These are phyloP conservation scores for Tephrocybe sp. DNA, from an alignment of 768 basidiomycete species.

Conservation along the genomic window DNA sequence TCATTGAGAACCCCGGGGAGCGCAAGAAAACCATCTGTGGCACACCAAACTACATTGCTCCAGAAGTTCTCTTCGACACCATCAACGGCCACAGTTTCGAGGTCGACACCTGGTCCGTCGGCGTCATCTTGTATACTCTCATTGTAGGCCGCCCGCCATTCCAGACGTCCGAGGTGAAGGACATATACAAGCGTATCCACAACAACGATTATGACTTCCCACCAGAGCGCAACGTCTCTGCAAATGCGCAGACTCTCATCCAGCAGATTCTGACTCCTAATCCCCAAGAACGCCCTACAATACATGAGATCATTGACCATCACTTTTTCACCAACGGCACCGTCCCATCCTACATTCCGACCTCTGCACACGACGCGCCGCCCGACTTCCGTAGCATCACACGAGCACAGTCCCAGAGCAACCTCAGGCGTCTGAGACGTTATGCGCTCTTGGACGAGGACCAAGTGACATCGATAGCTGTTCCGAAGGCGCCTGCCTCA, in stretches of 20 bases:
- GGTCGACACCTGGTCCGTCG: constrained; percentile 97
- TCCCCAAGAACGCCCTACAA: constrained; percentile 77
- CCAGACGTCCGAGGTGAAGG: constrained; percentile 97
- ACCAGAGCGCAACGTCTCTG: constrained; percentile 66
- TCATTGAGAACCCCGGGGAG: constrained; percentile 95
- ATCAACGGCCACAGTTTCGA: constrained; percentile 97
- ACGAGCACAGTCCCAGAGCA: constrained; percentile 58
- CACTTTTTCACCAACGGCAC: constrained; percentile 81
- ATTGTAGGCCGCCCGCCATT: constrained; percentile 95
- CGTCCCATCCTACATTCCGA: constrained; percentile 79
- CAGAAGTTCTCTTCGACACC: constrained; percentile 94
- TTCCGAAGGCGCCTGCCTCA: constrained; percentile 32
- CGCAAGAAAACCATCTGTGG: constrained; percentile 99
- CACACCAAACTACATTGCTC: constrained; percentile 98
- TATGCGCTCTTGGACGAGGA: constrained; percentile 67
- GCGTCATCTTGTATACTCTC: constrained; percentile 95
- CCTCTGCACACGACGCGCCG: constrained; percentile 68
- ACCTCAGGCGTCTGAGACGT: constrained; percentile 68
- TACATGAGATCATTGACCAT: constrained; percentile 84
- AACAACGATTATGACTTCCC: constrained; percentile 95
- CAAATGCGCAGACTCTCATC: constrained; percentile 75
- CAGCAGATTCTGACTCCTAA: constrained; percentile 83
- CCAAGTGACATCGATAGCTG: constrained; percentile 40
- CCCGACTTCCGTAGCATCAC: constrained; percentile 78
- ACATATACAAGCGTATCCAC: constrained; percentile 93